A percentile compares a stretch with the other conserved stretches of the same genome.
phyloP scores from a whole-genome alignment of 257 asterid species.

The Petrea volubilis region DNA sequence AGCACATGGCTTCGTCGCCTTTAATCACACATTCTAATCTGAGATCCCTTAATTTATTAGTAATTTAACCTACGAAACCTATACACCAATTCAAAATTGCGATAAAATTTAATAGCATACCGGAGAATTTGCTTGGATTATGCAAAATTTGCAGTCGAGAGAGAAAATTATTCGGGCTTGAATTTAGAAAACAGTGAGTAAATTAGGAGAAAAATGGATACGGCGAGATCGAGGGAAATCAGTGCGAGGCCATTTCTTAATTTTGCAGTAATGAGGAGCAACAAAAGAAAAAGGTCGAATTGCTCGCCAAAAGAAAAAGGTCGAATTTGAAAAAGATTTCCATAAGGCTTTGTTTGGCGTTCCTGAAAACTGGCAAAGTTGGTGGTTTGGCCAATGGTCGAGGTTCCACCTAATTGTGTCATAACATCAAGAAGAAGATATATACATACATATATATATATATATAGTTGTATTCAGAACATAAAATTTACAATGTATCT shows the following conservation, averaged over 20 bases:
- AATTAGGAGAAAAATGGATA: slow-evolving; percentile 5
- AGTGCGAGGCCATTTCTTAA: slow-evolving; percentile 28
- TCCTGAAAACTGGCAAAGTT: neutral
- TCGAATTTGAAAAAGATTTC: neutral
- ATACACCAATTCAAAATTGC: neutral
- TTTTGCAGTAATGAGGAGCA: neutral
- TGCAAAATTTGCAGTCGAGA: neutral
- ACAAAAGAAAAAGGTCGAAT: neutral
- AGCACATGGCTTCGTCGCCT: slow-evolving; percentile 41
- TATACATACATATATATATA: too few relatives aligned
- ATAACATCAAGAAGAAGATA: too few relatives aligned
- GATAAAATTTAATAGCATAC: slow-evolving; percentile 1
- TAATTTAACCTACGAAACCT: neutral
- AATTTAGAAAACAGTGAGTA: neutral
- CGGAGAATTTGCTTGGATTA: slow-evolving; percentile 14
- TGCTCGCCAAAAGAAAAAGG: too few relatives aligned
- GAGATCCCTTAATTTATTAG: slow-evolving; percentile 13
- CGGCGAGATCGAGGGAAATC: slow-evolving; percentile 27
- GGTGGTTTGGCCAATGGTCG: too few relatives aligned
- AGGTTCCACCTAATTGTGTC: too few relatives aligned
- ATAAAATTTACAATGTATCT: too few relatives aligned
- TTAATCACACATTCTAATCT: slow-evolving; percentile 15
- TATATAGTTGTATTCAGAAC: too few relatives aligned
- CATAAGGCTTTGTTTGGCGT: neutral
- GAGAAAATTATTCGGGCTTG: neutral